Conservation (phyloP, 768 basidiomycete species). For the Lactifluus hygrophoroides region DNA sequence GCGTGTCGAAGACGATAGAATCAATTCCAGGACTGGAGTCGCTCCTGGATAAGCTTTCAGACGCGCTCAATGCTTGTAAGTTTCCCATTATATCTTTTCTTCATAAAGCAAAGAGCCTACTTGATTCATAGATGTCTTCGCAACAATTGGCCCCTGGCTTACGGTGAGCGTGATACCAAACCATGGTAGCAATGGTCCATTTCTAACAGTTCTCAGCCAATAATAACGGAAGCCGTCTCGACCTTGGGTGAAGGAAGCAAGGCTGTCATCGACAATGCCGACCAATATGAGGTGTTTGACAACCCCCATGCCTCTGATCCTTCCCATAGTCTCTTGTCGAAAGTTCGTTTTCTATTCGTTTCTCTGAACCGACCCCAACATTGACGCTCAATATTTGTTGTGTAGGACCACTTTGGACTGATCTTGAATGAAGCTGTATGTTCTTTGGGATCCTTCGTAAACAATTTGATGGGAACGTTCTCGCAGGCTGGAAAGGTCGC, state of each 20-base stretch:
- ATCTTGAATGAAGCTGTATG: conserved; percentile 55
- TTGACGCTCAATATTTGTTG: not conserved
- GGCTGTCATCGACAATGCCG: conserved; percentile 58
- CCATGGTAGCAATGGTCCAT: not conserved
- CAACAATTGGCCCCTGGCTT: conserved; percentile 58
- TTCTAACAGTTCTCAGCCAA: conserved; percentile 37
- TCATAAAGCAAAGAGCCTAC: conserved; percentile 3
- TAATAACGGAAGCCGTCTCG: conserved; percentile 47
- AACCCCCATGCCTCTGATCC: conserved; percentile 62
- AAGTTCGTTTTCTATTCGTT: conserved; percentile 28
- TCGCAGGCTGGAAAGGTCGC: conserved; percentile 56
- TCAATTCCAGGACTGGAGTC: conserved; percentile 53
- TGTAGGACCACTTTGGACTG: conserved; percentile 60
- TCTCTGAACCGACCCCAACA: not conserved
- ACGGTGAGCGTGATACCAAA: conserved; percentile 30
- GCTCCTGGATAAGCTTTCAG: conserved; percentile 52
- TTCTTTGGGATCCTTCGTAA: not conserved
- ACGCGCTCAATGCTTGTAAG: conserved; percentile 60
- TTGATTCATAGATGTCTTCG: conserved; percentile 44
- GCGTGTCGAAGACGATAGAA: conserved; percentile 47
- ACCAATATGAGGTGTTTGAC: conserved; percentile 66
- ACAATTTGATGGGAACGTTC: not conserved
- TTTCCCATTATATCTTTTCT: not conserved
- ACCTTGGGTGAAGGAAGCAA: conserved; percentile 56
- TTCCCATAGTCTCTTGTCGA: conserved; percentile 63